Evolutionary conservation across 305 asterid genomes (phyloP).

Genomic region (Fraxinus xanthoxyloides): DNA sequence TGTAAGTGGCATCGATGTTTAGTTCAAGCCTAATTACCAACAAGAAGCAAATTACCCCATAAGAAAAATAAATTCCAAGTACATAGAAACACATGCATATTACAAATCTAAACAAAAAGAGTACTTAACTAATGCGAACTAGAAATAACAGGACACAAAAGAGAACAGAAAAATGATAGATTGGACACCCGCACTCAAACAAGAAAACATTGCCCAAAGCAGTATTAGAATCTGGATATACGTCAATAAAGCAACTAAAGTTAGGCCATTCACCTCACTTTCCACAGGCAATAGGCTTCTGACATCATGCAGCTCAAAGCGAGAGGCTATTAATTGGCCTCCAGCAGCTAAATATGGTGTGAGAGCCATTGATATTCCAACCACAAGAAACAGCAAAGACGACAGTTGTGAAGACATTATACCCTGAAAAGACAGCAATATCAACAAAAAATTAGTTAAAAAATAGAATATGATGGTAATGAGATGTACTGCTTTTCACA

Average conservation of each 20-base stretch:
- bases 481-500: conserved; percentile 7
- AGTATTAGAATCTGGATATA: conserved; percentile 11
- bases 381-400: conserved; percentile 93
- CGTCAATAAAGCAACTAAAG: conserved; percentile 19
- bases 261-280: conserved; percentile 74
- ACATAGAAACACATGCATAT: conserved; percentile 1
- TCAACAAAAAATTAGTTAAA: not conserved
- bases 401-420: conserved; percentile 92
- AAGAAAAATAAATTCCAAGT: conserved; percentile 7
- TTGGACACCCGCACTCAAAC: conserved; percentile 4
- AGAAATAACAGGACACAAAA: not conserved
- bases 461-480: not conserved
- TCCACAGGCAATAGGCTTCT: conserved; percentile 94
- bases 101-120: not conserved
- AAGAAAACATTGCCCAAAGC: conserved; percentile 3
- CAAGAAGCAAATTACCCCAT: not conserved
- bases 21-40: conserved; percentile 11
- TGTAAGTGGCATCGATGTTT: conserved; percentile 9
- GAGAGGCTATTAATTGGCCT: conserved; percentile 97
- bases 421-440: conserved; percentile 56
- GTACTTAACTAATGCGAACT: not conserved
- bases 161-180: conserved; percentile 11
- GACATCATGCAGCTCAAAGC: conserved; percentile 96
- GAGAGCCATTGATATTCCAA: conserved; percentile 97
- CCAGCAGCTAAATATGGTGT: conserved; percentile 99